Conservation (phyloP, 176 grass and related monocot species). For the Lolium multiflorum region DNA sequence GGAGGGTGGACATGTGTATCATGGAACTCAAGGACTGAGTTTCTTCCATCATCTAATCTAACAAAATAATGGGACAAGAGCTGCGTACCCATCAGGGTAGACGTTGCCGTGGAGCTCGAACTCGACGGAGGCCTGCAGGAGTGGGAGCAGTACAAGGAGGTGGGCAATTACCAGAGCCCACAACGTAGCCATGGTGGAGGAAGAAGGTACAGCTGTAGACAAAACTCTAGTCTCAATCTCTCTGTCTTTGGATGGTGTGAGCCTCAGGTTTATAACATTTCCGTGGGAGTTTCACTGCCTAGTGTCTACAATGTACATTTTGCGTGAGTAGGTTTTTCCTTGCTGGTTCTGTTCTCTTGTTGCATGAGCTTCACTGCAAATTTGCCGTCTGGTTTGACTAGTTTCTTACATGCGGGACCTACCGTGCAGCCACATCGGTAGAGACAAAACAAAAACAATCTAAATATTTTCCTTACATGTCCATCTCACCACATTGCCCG, state of each 20-base stretch:
- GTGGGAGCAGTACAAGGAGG: not conserved
- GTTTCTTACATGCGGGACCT: no score
- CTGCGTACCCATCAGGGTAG: constrained; percentile 59
- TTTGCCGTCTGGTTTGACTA: no score
- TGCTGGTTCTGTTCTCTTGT: no score
- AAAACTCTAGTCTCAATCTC: not conserved
- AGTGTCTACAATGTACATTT: not conserved
- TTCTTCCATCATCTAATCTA: not conserved
- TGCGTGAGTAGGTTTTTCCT: not conserved
- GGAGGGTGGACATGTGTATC: not conserved
- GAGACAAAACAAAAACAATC: no score
- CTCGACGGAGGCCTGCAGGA: constrained; percentile 26
- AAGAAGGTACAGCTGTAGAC: not conserved
- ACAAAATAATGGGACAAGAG: not conserved
- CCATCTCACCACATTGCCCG: no score
- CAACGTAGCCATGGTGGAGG: not conserved
- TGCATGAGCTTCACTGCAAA: no score
- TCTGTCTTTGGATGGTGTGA: not conserved
- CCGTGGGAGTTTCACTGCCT: not conserved
- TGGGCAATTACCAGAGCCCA: not conserved
- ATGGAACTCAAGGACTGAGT: not conserved
- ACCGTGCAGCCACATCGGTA: no score
- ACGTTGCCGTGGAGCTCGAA: constrained; percentile 75
- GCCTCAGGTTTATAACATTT: not conserved
- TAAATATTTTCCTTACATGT: no score